Evolutionary conservation across 805 yeast genomes (phyloP).

Genomic region (Saccharomycopsis babjevae): DNA sequence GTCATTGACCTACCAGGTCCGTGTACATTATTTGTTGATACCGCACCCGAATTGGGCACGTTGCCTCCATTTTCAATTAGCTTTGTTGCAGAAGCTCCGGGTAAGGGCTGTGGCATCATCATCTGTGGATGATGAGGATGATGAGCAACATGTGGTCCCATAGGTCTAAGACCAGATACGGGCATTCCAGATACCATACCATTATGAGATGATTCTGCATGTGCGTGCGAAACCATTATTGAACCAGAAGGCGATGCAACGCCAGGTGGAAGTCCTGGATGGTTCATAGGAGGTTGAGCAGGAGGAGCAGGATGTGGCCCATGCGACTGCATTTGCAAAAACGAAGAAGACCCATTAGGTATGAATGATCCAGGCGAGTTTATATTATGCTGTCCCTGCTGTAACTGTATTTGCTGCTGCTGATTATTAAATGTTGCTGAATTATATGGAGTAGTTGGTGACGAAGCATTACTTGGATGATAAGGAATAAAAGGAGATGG

Average conservation of each 20-base stretch:
- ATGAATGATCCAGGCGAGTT: neutral
- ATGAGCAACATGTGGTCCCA: neutral
- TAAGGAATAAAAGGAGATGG: neutral
- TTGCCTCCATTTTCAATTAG: neutral
- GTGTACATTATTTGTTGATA: neutral
- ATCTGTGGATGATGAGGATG: slow-evolving; percentile 1
- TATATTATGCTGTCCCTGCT: neutral
- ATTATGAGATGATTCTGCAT: neutral
- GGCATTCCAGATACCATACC: neutral
- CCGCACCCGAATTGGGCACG: neutral
- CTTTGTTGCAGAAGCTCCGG: neutral
- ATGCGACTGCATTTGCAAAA: neutral
- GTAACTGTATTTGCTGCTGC: neutral
- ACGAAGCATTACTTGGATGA: neutral
- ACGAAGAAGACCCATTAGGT: neutral
- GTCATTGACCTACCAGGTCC: neutral
- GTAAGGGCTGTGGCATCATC: slow-evolving; percentile 6
- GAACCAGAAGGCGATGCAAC: neutral
- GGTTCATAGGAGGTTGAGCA: neutral
- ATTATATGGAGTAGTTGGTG: neutral
- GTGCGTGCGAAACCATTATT: neutral
- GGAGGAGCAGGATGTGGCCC: neutral
- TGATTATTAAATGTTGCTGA: neutral
- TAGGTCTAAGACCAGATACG: neutral
- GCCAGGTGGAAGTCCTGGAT: neutral